These are phyloP conservation scores for Pseudonitzschia delicatissima DNA, from an alignment of 108 stramenopile species.

Conservation along the genomic window DNA sequence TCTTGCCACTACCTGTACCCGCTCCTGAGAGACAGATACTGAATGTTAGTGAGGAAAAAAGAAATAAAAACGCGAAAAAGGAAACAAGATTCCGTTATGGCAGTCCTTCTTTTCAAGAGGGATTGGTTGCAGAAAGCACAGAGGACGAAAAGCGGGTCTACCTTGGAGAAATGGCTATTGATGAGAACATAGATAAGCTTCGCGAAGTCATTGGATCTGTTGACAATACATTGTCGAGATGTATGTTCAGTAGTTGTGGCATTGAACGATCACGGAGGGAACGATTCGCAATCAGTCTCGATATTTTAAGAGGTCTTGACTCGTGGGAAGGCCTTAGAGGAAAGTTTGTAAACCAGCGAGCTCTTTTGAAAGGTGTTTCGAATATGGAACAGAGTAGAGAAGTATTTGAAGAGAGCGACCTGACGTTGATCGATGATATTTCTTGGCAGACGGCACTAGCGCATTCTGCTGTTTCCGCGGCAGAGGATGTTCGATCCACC, in stretches of 20 bases:
- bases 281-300: conserved; percentile 45
- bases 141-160: conserved; percentile 32
- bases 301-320: conserved; percentile 69
- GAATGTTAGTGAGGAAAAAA: conserved; percentile 27
- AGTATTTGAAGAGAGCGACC: conserved; percentile 50
- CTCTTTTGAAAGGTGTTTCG: conserved; percentile 66
- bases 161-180: conserved; percentile 73
- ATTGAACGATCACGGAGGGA: conserved; percentile 56
- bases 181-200: conserved; percentile 82
- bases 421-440: conserved; percentile 62
- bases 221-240: conserved; percentile 57
- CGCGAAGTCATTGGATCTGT: conserved; percentile 73
- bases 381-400: conserved; percentile 52
- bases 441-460: conserved; percentile 84
- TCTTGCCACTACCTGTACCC: conserved; percentile 78
- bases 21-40: conserved; percentile 68
- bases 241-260: conserved; percentile 46
- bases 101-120: conserved; percentile 7
- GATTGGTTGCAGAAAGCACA: conserved; percentile 20
- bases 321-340: conserved; percentile 78
- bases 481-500: conserved; percentile 70
- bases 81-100: conserved; percentile 42
- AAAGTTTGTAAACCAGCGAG: conserved; percentile 67
- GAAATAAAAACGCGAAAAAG: conserved; percentile 3
- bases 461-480: conserved; percentile 67